Evolutionary conservation across 1,284 basidiomycete genomes (phyloP), one percentile per base, ranked within the genome.

Genomic region (Exobasidium rhododendri): DNA sequence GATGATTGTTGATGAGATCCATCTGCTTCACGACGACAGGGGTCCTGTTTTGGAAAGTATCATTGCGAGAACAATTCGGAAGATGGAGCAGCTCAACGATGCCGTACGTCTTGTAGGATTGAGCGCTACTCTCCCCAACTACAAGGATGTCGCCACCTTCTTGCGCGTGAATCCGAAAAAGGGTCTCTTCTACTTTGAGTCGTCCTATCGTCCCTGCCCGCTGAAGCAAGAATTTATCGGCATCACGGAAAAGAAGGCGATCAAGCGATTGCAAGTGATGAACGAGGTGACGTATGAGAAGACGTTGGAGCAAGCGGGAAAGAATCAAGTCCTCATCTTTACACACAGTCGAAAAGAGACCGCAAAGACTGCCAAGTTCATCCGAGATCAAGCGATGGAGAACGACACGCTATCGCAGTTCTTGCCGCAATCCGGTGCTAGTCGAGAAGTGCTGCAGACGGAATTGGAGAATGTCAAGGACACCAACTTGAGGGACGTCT

Each of bases 261-360:
- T 98, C 85, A 97, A 96, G 81, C 87, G 96, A 3, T 90, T 94
- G 78, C 93, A 97, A 79, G 88, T 97, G 65, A 94, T 93, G 86
- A 99, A 99, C 82, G 94, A 98, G 80, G 94, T 98, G 45, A 96
- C 94, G 80, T 98, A 98, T 83, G 94, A 98, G 81, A 99, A 98
- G 83, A 73, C 76, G 31, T 66, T 77, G 50, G 75, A 78, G 28
- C 77, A 78, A 45, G 74, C 72, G 4, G 74, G 68, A n/a, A 69
- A 74, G 58, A 78, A 77, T 45, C 74, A 77, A 60, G 68, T 78
- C 0, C 85, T 98, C 35, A 93, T 98, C 32, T 98, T 98, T 76
- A 93, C 97, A 0, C 96, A 99, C 80, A 98, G 94, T 52, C 87
- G 96, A 59, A 98, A 98, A 82, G 93, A 97, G 83, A 97, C 96